Evolutionary conservation across 768 basidiomycete genomes (phyloP).

Genomic region (Tricholoma sp.): DNA sequence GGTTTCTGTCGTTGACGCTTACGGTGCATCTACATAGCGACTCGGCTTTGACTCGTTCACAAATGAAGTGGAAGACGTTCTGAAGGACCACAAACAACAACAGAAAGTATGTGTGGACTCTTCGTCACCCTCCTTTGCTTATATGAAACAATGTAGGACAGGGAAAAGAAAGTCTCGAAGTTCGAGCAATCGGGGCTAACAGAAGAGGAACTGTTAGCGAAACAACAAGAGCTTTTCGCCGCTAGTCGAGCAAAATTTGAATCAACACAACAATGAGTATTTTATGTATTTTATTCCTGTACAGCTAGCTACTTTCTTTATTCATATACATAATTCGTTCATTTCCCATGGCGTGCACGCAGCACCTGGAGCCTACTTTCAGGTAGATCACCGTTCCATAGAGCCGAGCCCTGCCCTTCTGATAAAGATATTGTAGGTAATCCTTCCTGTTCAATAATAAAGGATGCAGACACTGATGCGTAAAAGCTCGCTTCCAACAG

Average conservation of each 20-base stretch:
- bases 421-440: slow-evolving; percentile 48
- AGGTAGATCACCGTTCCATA: slow-evolving; percentile 75
- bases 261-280: slow-evolving; percentile 47
- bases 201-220: slow-evolving; percentile 80
- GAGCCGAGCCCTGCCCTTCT: slow-evolving; percentile 21
- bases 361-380: slow-evolving; percentile 50
- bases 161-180: slow-evolving; percentile 90
- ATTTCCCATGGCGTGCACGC: slow-evolving; percentile 33
- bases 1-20: slow-evolving; percentile 2
- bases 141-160: slow-evolving; percentile 47
- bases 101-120: slow-evolving; percentile 61
- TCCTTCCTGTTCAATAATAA: slow-evolving; percentile 76
- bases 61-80: slow-evolving; percentile 83
- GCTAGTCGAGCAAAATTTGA: slow-evolving; percentile 79
- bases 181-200: slow-evolving; percentile 85
- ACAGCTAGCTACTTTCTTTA: slow-evolving; percentile 17
- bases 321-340: slow-evolving; percentile 30
- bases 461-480: slow-evolving; percentile 79
- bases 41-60: slow-evolving; percentile 93
- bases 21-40: slow-evolving; percentile 41
- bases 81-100: slow-evolving; percentile 95
- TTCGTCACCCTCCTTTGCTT: not conserved
- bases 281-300: slow-evolving; percentile 17
- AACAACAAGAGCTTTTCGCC: slow-evolving; percentile 93
- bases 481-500: slow-evolving; percentile 54